Base-by-base conservation (phyloP, 2,329 filamentous ascomycete genomes). In the Paracorniculantispora psalliotae region DNA sequence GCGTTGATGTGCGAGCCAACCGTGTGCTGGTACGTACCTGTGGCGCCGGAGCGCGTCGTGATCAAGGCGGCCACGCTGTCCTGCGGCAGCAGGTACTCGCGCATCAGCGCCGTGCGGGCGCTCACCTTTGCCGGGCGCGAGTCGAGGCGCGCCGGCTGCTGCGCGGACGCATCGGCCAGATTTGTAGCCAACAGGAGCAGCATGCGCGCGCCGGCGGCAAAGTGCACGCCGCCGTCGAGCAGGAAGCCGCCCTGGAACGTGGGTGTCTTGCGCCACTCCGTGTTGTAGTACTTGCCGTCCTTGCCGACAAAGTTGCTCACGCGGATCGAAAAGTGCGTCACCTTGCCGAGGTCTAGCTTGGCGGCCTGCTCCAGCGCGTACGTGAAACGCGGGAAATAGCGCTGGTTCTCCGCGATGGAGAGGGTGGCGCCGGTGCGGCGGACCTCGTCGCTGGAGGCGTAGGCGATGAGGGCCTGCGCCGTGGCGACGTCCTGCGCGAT, bases 201-300 rank as follows among this genome's bases (percentile, higher is more conserved):
- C 37, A 82, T 70, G 17, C 89, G 77, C 52, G 87, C 78, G 0
- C 74, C 85, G 8, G 89, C 89, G 7, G 86, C 76, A 61, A 83
- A 86, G 71, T 92, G 90, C 26, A 92, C 87, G 46, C 90, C 89
- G 15, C 84, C 88, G 67, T 92, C 89, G 2, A 92, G 81, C 57
- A 92, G 70, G 68, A 91, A 92, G 0, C 90, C 89, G 57, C 89
- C 90, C 71, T 91, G 88, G 68, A 90, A 83, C 55, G 81, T 77
- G 1, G 89, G 89, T 58, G 75, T 80, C 70, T 87, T 87, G 57
- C 90, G 84, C 90, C 89, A 83, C 26, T 73, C 63, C 3, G 81
- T 84, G 50, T 78, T 74, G 63, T 76, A 79, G 67, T 79, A 83
- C 68, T 78, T 77, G 66, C 77, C 68, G 56, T 67, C 66, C 59